Evolutionary conservation across 2,329 filamentous ascomycete species (phyloP), one percentile per base, ranked within the genome.

Genomic region (Onygena corvina): DNA sequence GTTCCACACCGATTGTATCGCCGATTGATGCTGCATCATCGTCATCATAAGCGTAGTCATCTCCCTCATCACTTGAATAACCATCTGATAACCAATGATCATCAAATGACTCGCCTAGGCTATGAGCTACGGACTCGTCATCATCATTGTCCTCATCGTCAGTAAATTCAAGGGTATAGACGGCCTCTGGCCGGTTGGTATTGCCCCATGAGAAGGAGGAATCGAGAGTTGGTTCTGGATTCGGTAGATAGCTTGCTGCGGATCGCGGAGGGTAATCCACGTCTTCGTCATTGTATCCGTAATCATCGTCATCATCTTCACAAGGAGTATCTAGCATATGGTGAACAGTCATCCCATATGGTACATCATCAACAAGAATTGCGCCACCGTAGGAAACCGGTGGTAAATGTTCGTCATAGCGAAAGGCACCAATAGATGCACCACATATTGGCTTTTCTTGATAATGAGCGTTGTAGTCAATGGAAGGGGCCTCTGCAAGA

Each of bases 281-380:
- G 1, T 63, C 61, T n/a, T 66, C 60, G 12, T 67, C 63, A 1
- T 64, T 61, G 16, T 66, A 60, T 11, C 67, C 63, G 1, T 64
- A 61, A 11, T 64, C 64, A 23, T 71, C 68, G 3, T 65, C 68
- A 31, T 77, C 74, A 36, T 76, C 74, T 38, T 76, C 73, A 51
- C 75, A 76, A 8, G 76, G 71, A 9, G 71, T 68, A 58, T 95
- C 90, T 2, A 96, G 77, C 80, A 96, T 90, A 64, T 96, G 90
- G 60, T 96, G 90, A 0, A 96, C 90, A 18, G 87, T 95, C 86
- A 96, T 92, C 9, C 90, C 90, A 59, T 88, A 92, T 0, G 86
- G 79, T 63, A 84, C 81, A 49, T 84, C 80, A 60, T 96, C 88
- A 1, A 96, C 80, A 27, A 92, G 70, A 34, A 96, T 80, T 3